Percentiles rank a stretch among this genome's conserved stretches.
Evolutionary conservation across 768 basidiomycete genomes (phyloP).

Genomic region (Collybiopsis confluens): DNA sequence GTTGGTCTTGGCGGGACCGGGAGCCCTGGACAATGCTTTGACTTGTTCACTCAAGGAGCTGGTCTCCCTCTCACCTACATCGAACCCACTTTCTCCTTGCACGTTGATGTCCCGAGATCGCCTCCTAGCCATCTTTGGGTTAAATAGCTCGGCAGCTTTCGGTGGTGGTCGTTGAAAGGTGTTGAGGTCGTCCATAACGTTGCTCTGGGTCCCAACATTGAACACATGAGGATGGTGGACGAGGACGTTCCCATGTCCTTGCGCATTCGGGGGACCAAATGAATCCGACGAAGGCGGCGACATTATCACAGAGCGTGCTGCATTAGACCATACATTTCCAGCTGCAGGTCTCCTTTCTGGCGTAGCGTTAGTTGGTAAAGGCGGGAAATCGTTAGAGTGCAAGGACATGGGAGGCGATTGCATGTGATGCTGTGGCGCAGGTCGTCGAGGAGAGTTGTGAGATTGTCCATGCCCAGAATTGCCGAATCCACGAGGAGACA

Average conservation of each 20-base stretch:
- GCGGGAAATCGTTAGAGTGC: constrained; percentile 68
- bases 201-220: constrained; percentile 15
- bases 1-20: neutral
- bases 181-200: constrained; percentile 15
- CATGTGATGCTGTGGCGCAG: constrained; percentile 21
- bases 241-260: constrained; percentile 24
- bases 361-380: constrained; percentile 44
- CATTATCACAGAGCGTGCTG: constrained; percentile 51
- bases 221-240: constrained; percentile 39
- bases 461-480: constrained; percentile 26
- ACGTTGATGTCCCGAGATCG: constrained; percentile 2
- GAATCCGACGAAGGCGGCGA: constrained; percentile 29
- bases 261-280: constrained; percentile 10
- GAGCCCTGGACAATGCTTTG: neutral
- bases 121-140: constrained; percentile 24
- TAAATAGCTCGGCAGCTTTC: constrained; percentile 37
- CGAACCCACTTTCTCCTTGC: too few relatives aligned
- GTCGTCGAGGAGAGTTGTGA: constrained; percentile 19
- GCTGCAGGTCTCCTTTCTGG: constrained; percentile 54
- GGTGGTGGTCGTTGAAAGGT: constrained; percentile 43
- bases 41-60: neutral
- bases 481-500: constrained; percentile 33
- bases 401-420: constrained; percentile 31
- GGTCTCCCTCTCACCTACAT: neutral
- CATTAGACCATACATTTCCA: constrained; percentile 69